Conservation (phyloP, 768 basidiomycete genomes). For the Amanita pseudoporphyria region DNA sequence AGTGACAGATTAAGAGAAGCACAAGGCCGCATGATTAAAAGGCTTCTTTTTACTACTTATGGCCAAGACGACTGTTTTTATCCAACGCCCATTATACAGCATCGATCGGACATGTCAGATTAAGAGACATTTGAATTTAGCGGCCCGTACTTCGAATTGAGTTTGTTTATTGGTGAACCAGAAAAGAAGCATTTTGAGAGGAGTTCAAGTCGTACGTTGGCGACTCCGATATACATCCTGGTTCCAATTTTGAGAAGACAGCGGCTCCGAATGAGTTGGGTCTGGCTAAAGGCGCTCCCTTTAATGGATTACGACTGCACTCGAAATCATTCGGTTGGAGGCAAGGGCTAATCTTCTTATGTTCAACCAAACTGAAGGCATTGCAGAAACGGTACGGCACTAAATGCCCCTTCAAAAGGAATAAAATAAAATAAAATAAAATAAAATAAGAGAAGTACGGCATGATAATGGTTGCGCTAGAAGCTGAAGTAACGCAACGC, state of each 20-base stretch:
- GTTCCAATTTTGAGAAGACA: neutral
- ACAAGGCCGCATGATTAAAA: neutral
- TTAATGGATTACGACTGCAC: neutral
- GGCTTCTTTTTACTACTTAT: neutral
- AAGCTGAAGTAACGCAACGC: slow-evolving; percentile 4
- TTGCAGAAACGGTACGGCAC: neutral
- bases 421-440: neutral
- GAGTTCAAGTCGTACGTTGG: neutral
- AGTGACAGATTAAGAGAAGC: neutral
- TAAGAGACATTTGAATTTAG: neutral
- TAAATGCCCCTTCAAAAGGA: neutral
- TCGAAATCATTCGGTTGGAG: no score
- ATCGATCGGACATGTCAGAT: slow-evolving; percentile 5
- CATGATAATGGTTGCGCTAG: neutral
- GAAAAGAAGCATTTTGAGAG: neutral
- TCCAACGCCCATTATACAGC: neutral
- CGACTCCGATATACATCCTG: neutral
- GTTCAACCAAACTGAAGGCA: neutral
- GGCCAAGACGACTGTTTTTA: neutral
- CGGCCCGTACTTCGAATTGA: neutral
- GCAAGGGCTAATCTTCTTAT: neutral
- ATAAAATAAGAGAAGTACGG: slow-evolving; percentile 5
- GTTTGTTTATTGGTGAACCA: neutral
- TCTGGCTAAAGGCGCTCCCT: neutral
- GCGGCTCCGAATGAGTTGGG: neutral